Evolutionary conservation across 768 basidiomycete species (phyloP).

Genomic region (Candolleomyces eurysporus): DNA sequence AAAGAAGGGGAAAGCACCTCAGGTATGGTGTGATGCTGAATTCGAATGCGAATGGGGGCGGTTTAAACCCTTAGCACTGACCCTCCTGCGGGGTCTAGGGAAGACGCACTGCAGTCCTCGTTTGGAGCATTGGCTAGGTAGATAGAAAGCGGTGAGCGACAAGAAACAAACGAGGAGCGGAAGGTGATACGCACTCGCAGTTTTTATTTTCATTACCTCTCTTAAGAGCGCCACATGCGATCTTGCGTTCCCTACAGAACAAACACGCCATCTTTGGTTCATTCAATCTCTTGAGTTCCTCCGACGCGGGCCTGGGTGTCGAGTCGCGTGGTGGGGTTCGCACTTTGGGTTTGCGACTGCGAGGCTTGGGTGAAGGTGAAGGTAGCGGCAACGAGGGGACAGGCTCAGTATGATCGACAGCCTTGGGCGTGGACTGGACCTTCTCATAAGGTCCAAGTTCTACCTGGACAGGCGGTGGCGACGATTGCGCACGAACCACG

Average conservation of each 20-base stretch:
- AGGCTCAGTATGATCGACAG: no score
- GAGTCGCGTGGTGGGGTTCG: background rate
- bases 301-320: background rate
- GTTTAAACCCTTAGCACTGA: no score
- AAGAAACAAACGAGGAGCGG: background rate
- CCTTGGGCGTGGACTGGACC: no score
- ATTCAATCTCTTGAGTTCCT: background rate
- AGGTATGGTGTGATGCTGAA: no score
- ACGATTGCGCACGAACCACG: no score
- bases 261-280: slow-evolving; percentile 5
- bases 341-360: no score
- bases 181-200: background rate
- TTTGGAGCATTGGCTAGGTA: background rate
- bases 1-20: no score
- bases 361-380: no score
- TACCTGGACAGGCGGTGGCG: no score
- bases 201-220: background rate
- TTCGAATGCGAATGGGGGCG: no score
- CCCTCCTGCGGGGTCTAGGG: background rate
- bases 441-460: no score
- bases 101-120: background rate
- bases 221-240: slow-evolving; percentile 9
- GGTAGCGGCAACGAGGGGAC: no score
- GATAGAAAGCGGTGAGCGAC: background rate
- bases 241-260: slow-evolving; percentile 14